A percentile compares a stretch with the other conserved stretches of the same genome.
phyloP scores from a whole-genome alignment of 495 filamentous ascomycete genomes.

The Extremus antarcticus region DNA sequence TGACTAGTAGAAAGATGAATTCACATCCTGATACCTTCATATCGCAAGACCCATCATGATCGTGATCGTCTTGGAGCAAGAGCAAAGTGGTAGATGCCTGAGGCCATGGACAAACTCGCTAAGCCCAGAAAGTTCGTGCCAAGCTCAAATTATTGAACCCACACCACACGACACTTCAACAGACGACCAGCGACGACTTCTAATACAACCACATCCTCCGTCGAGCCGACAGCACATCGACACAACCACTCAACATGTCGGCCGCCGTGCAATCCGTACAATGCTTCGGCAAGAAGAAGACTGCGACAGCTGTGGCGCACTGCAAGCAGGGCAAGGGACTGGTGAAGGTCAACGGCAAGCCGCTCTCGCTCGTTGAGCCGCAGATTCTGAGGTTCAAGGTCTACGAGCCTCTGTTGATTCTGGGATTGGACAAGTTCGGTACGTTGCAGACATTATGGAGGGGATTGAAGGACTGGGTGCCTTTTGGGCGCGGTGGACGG shows the following conservation, averaged over 20 bases:
- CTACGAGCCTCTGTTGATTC: slow-evolving; percentile 95
- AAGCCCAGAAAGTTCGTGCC: too few relatives aligned
- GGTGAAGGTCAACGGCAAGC: slow-evolving; percentile 96
- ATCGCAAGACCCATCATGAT: too few relatives aligned
- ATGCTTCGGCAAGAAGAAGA: slow-evolving; percentile 47
- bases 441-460: slow-evolving; percentile 3
- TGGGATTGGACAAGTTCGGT: slow-evolving; percentile 91
- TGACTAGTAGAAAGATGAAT: too few relatives aligned
- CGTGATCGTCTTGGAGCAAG: too few relatives aligned
- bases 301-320: slow-evolving; percentile 64
- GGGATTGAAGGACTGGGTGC: not conserved
- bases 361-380: slow-evolving; percentile 83
- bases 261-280: slow-evolving; percentile 70
- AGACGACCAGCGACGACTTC: not conserved
- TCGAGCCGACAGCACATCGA: not conserved
- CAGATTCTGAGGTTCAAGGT: slow-evolving; percentile 98
- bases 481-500: not conserved
- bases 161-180: slow-evolving; percentile 2
- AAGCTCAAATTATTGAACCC: not conserved
- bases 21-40: too few relatives aligned
- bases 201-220: not conserved
- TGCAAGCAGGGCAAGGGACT: slow-evolving; percentile 93
- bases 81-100: too few relatives aligned
- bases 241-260: slow-evolving; percentile 43
- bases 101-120: too few relatives aligned